Percentiles rank a stretch among this genome's conserved stretches.
These are phyloP conservation scores for Myxozyma udenii DNA, from an alignment of 805 yeast species.

Conservation along the genomic window DNA sequence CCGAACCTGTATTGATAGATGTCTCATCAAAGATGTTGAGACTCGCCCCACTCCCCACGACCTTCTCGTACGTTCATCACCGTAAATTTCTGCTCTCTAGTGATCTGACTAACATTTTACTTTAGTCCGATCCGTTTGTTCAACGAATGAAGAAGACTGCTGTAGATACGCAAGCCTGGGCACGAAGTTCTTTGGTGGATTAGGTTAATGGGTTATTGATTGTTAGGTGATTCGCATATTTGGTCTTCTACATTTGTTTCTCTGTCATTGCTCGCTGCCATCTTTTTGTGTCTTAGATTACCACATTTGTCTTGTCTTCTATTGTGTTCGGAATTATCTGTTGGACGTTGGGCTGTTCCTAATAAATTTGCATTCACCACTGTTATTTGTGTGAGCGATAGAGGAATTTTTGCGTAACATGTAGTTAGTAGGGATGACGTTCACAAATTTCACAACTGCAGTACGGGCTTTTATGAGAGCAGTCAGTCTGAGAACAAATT, in stretches of 20 bases:
- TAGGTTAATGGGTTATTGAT: neutral
- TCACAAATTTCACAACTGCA: no score
- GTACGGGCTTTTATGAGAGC: no score
- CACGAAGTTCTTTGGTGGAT: slow-evolving; percentile 3
- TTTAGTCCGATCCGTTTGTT: slow-evolving; percentile 14
- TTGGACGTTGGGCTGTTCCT: no score
- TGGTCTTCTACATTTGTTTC: neutral
- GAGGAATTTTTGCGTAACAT: no score
- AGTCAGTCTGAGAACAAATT: no score
- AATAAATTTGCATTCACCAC: no score
- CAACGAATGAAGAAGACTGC: slow-evolving; percentile 5
- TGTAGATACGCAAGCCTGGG: slow-evolving; percentile 21
- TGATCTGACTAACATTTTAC: neutral
- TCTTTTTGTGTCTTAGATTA: neutral
- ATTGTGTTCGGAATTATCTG: neutral
- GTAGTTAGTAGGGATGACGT: no score
- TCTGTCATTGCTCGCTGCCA: neutral
- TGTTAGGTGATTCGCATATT: neutral
- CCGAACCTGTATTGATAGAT: slow-evolving; percentile 66
- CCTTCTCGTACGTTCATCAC: slow-evolving; percentile 42
- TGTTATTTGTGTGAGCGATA: no score
- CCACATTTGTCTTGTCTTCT: neutral
- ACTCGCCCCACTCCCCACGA: slow-evolving; percentile 70
- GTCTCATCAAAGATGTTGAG: slow-evolving; percentile 69
- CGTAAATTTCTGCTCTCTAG: neutral